These are phyloP conservation scores for Penicillium nordicum DNA, from an alignment of 2,329 filamentous ascomycete species.

Conservation along the genomic window DNA sequence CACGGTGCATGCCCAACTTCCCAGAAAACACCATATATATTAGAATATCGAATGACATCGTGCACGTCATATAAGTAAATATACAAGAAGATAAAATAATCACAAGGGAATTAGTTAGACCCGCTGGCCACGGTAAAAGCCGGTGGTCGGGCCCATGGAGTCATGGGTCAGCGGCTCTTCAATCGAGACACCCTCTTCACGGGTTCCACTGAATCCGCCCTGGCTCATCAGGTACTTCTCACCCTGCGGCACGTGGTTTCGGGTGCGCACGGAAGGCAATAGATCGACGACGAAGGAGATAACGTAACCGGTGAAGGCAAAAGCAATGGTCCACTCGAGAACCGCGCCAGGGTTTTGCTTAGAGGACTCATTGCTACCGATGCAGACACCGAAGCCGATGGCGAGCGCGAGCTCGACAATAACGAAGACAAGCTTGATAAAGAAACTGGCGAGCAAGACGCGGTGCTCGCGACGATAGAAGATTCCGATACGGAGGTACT, in stretches of 20 bases:
- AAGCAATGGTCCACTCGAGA: slow-evolving; percentile 74
- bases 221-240: slow-evolving; percentile 33
- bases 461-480: slow-evolving; percentile 69
- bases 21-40: not conserved
- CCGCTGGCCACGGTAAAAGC: slow-evolving; percentile 30
- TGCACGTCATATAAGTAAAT: slow-evolving; percentile 5
- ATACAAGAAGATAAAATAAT: not conserved
- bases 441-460: slow-evolving; percentile 75
- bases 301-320: slow-evolving; percentile 85
- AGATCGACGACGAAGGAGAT: slow-evolving; percentile 86
- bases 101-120: slow-evolving; percentile 13
- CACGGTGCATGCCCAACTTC: not conserved
- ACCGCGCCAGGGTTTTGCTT: slow-evolving; percentile 67
- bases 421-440: slow-evolving; percentile 82
- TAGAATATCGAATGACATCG: slow-evolving; percentile 5
- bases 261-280: slow-evolving; percentile 68
- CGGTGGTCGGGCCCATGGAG: slow-evolving; percentile 32
- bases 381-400: slow-evolving; percentile 61
- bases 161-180: slow-evolving; percentile 40
- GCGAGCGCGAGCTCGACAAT: slow-evolving; percentile 69
- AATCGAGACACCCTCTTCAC: slow-evolving; percentile 21
- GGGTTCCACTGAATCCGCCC: slow-evolving; percentile 3
- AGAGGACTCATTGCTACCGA: slow-evolving; percentile 44
- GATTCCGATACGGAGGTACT: slow-evolving; percentile 81
- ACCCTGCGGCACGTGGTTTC: slow-evolving; percentile 45